Evolutionary conservation across 805 yeast species (phyloP), one percentile per base, ranked within the genome.

Genomic region (Blastobotrys mokoenaii): DNA sequence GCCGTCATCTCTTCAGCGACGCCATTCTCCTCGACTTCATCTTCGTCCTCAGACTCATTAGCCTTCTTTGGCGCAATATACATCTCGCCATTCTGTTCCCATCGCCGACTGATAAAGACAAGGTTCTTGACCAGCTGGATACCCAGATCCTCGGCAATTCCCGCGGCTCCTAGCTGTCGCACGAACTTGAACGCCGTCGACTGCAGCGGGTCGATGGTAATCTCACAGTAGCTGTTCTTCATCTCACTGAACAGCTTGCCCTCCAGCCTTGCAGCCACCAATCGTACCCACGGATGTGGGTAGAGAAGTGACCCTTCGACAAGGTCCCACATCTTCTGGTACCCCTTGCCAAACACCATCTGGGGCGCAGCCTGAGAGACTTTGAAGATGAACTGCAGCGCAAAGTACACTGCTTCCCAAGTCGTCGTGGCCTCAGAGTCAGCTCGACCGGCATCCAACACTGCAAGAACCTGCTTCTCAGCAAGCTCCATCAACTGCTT

Each of bases 201-300:
- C 58, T 84, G 90, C n/a, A 83, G 56, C 40, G 79, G 77, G 25
- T 67, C 64, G 37, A 79, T 68, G 2, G 64, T 51, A 1, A 42
- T 53, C 10, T 54, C 63, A 18, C 30, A 34, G 12, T 30, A 29
- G 1, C 29, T 25, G 7, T 38, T 43, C 8, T 31, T 46, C 12
- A 58, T 54, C 31, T 67, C 63, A 25, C 55, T 39, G 46, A 84
- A 66, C 41, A 83, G 58, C 1, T 64, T 56, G 1, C 82, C 80
- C 34, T 80, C 60, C 30, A 86, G 66, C 44, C 89, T 69, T 5
- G 81, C 66, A 1, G 94, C 68, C 3, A 74, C 65, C 47, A 83
- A 69, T 55, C 97, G 76, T 5, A 89, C 83, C 97, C 97, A 89
- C 1, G 93, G 72, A 63, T 89, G 97, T 2, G 97, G 97, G 60